Conservation (phyloP, 2,329 filamentous ascomycete species). For the Hypoxylon sp. region DNA sequence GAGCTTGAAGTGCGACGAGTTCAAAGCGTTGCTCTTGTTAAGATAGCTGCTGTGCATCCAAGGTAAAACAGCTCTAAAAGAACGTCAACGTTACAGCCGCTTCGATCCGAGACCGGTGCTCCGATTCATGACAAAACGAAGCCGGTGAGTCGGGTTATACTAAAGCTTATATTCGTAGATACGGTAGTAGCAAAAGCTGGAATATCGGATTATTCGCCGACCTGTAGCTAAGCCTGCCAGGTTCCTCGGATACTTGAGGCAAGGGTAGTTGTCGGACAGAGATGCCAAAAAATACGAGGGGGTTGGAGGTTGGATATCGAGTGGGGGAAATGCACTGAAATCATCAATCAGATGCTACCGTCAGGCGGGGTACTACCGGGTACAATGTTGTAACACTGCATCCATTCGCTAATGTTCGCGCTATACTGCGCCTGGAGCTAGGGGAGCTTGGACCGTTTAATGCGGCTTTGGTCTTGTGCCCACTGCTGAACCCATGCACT, state of each 20-base stretch:
- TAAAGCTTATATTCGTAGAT: conserved; percentile 24
- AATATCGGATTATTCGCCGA: conserved; percentile 11
- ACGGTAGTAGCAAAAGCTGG: conserved; percentile 1
- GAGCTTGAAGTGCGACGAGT: conserved; percentile 11
- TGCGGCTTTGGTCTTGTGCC: conserved; percentile 29
- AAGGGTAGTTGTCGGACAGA: conserved; percentile 20
- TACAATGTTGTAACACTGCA: conserved; percentile 19
- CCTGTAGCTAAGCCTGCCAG: conserved; percentile 18
- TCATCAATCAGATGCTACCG: conserved; percentile 43
- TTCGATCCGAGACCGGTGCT: conserved; percentile 24
- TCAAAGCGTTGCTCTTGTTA: conserved; percentile 12
- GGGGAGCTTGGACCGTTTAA: conserved; percentile 33
- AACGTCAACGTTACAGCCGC: conserved; percentile 33
- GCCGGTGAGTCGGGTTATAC: conserved; percentile 1
- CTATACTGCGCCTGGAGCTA: conserved; percentile 19
- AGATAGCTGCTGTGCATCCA: conserved; percentile 1
- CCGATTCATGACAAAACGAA: conserved; percentile 41
- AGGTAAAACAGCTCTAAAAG: conserved; percentile 22
- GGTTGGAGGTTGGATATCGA: conserved; percentile 36
- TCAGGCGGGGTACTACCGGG: conserved; percentile 41
- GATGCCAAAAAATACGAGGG: conserved; percentile 34
- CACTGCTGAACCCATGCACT: conserved; percentile 26
- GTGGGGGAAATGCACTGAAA: conserved; percentile 33
- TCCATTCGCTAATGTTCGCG: conserved; percentile 19
- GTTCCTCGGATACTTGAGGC: conserved; percentile 1